These are phyloP conservation scores for Pseudevernia furfuracea DNA, from an alignment of 495 filamentous ascomycete species.

Conservation along the genomic window DNA sequence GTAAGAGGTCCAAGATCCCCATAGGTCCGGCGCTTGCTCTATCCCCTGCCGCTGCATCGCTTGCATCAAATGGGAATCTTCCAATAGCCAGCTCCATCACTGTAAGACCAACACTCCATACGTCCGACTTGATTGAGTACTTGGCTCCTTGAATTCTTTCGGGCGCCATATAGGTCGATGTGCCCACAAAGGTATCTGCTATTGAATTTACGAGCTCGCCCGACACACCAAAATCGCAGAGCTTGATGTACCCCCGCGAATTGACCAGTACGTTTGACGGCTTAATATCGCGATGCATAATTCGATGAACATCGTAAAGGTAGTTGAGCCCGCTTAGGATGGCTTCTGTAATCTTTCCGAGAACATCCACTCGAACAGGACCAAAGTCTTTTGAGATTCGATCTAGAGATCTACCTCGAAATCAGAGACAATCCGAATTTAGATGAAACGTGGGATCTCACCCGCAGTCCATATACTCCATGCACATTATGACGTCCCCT, in stretches of 20 bases:
- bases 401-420: conserved; percentile 68
- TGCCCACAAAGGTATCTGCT: conserved; percentile 95
- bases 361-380: conserved; percentile 91
- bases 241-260: conserved; percentile 86
- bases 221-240: conserved; percentile 96
- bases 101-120: conserved; percentile 95
- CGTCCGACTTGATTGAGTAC: conserved; percentile 96
- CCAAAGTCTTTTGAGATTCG: conserved; percentile 89
- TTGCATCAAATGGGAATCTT: conserved; percentile 84
- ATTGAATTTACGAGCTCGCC: conserved; percentile 95
- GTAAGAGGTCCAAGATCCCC: conserved; percentile 90
- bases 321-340: conserved; percentile 92
- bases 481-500: conserved; percentile 96
- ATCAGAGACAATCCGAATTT: conserved; percentile 33
- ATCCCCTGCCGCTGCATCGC: conserved; percentile 63
- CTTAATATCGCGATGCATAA: conserved; percentile 98
- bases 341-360: conserved; percentile 98
- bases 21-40: conserved; percentile 67
- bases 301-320: conserved; percentile 86
- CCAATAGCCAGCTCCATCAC: conserved; percentile 97
- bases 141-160: conserved; percentile 94
- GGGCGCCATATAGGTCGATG: conserved; percentile 97
- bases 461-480: conserved; percentile 99
- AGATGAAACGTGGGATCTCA: conserved; percentile 40
- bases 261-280: conserved; percentile 96